Evolutionary conservation across 768 basidiomycete genomes (phyloP), one percentile per base, ranked within the genome.

Genomic region (Mycena alexandri): DNA sequence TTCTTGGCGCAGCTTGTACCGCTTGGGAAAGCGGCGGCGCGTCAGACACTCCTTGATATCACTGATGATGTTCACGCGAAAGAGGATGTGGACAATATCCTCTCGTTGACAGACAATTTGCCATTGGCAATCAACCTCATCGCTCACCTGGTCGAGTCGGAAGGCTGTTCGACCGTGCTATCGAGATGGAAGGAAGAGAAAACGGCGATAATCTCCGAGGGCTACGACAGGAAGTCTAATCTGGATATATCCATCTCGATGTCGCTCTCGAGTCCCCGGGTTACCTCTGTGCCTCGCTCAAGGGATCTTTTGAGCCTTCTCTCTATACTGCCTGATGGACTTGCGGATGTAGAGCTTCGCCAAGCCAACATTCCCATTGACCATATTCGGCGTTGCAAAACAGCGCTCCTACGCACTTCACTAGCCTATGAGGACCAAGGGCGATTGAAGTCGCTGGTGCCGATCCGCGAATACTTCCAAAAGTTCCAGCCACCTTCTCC

Each of bases 401-500:
- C 41, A 5, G 29, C 34, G 0, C 43, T 57, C 41, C 10, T 57
- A 4, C 21, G 25, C 4, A 57, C 41, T 17, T 24, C 56, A 5
- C 43, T 57, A 7, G 56, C 56, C 1, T 57, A 57, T 25, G 24
- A 44, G 19, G 56, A 44, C 22, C 41, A 57, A 13, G 22, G 43
- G 6, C 41, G 33, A 4, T 13, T 57, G 13, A 57, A 38, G 16
- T 29, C 43, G 14, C 22, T 55, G 7, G 53, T 38, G 7, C 53
- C 53, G 7, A 38, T 55, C 36, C 33, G 53, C 17, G 53, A 55
- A 38, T 38, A 55, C n/a, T 34, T 55, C 17, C 53, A 36, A 19
- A 55, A 55, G n/a, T 17, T 36, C 34, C 53, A 55, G 3, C 53
- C 53, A 19, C 53, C 36, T n/a, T 17, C 14, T 12, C 12, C n/a